phyloP scores from a whole-genome alignment of 371 early-diverging fungal genomes.

The Syncephalastrum contaminatum region DNA sequence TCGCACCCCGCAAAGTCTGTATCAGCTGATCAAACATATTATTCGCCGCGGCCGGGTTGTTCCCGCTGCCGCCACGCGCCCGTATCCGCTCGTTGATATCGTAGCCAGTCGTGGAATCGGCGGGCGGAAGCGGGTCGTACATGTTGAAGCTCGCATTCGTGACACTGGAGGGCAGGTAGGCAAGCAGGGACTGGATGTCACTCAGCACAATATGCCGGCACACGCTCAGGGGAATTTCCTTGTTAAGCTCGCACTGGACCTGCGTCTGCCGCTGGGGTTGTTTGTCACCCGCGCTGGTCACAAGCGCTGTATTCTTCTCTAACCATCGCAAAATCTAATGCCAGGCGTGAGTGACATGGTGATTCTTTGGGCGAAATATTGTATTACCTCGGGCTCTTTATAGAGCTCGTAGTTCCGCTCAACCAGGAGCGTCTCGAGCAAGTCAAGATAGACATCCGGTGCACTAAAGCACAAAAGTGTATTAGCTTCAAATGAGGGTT shows the following conservation, averaged over 20 bases:
- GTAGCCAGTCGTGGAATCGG: slow-evolving; percentile 52
- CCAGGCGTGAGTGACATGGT: not conserved
- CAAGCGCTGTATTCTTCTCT: slow-evolving; percentile 24
- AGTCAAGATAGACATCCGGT: slow-evolving; percentile 30
- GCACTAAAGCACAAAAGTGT: slow-evolving; percentile 15
- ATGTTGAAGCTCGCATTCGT: slow-evolving; percentile 58
- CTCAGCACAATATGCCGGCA: slow-evolving; percentile 75
- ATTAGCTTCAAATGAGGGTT: slow-evolving; percentile 17
- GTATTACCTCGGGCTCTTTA: slow-evolving; percentile 69
- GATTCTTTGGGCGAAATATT: too few relatives aligned
- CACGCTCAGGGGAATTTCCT: slow-evolving; percentile 55
- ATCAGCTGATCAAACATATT: slow-evolving; percentile 17
- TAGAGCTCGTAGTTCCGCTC: slow-evolving; percentile 64
- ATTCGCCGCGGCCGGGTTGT: slow-evolving; percentile 10
- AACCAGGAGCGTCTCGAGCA: slow-evolving; percentile 57
- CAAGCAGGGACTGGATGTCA: slow-evolving; percentile 56
- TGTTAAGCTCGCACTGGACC: slow-evolving; percentile 17
- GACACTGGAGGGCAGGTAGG: slow-evolving; percentile 55
- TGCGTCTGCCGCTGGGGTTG: slow-evolving; percentile 15
- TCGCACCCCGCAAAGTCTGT: slow-evolving; percentile 17
- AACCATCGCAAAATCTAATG: slow-evolving; percentile 49
- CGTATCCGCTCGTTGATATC: slow-evolving; percentile 33
- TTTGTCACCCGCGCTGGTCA: slow-evolving; percentile 10
- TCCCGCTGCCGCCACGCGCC: slow-evolving; percentile 8
- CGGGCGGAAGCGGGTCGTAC: slow-evolving; percentile 79